Base-by-base conservation (phyloP, 2,329 filamentous ascomycete genomes). In the Fusarium nygamai region DNA sequence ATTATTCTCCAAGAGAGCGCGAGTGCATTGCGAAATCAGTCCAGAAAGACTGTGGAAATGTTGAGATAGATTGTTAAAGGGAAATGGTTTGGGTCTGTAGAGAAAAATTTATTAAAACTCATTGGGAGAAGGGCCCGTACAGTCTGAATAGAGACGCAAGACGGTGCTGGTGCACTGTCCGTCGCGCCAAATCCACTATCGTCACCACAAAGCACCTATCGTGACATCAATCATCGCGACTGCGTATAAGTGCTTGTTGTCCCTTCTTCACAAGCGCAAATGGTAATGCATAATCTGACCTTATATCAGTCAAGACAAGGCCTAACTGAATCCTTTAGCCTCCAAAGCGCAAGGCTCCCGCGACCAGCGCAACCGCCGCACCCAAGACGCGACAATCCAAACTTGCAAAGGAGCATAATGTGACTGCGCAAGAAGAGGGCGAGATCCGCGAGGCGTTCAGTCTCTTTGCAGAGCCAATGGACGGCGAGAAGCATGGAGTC, bases 361-460 rank as follows among this genome's bases (percentile, higher is more conserved):
- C 81, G 24, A 79, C 81, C 27, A 62, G 68, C 58, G 74, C 70
- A 60, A 65, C 80, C 36, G 62, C 80, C 29, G 75, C 80, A 58
- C 75, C 81, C 62, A 85, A 80, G 80, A 72, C 79, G 59, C 92
- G 93, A 72, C 91, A 91, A 79, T 97, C 95, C 67, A 97, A 95
- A 82, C 93, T 98, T 78, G 96, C 96, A 36, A 96, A 95, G 84
- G 94, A 98, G 80, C 92, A 98, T 88, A 92, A 95, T 82, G 91
- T 98, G 80, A 92, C 91, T 20, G 92, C 92, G 46, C 90, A 92
- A 73, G 93, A 98, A 84, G 96, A 98, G 84, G 88, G 89, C 76
- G 95, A 98, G 84, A 98, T 99, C 80, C 92, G 91, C 78, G 95
- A 98, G 83, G 95, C 95, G 20, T 98, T 96, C 82, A 87, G 89